Evolutionary conservation across 1,139 yeast species (phyloP).

Genomic region (Suhomyces anneliseae): DNA sequence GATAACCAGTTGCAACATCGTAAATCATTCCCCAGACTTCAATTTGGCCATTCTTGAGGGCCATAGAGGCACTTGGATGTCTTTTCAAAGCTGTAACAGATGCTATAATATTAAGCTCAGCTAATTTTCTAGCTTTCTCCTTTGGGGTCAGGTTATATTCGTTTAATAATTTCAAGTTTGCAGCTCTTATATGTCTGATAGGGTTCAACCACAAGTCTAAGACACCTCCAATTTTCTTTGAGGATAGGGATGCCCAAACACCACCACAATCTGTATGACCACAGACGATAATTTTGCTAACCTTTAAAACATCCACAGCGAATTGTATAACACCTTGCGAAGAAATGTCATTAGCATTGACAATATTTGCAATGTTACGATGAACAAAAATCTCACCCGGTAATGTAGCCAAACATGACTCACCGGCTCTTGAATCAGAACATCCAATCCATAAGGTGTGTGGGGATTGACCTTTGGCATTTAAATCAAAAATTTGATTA

Average conservation of each 20-base stretch:
- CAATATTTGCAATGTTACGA: slow-evolving; percentile 86
- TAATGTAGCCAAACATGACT: slow-evolving; percentile 69
- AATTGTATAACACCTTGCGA: slow-evolving; percentile 85
- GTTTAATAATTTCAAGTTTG: slow-evolving; percentile 50
- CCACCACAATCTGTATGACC: slow-evolving; percentile 99
- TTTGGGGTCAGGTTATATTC: slow-evolving; percentile 47
- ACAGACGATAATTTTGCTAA: slow-evolving; percentile 80
- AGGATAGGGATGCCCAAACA: slow-evolving; percentile 78
- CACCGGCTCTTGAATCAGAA: slow-evolving; percentile 90
- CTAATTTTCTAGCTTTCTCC: slow-evolving; percentile 61
- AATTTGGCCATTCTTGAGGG: slow-evolving; percentile 68
- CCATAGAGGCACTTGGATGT: slow-evolving; percentile 74
- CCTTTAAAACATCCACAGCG: slow-evolving; percentile 85
- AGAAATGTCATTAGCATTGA: slow-evolving; percentile 70
- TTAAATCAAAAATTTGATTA: slow-evolving; percentile 58
- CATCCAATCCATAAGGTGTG: slow-evolving; percentile 97
- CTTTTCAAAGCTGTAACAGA: slow-evolving; percentile 59
- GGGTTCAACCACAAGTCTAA: slow-evolving; percentile 79
- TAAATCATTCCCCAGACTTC: slow-evolving; percentile 89
- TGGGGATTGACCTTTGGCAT: slow-evolving; percentile 86
- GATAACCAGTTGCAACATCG: slow-evolving; percentile 77
- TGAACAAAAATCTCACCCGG: slow-evolving; percentile 97
- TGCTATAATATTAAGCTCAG: slow-evolving; percentile 75
- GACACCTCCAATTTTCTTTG: slow-evolving; percentile 70
- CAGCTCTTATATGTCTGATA: slow-evolving; percentile 67